Base-by-base conservation (phyloP, 164 flowering plant genomes). In the Nymphaea thermarum region DNA sequence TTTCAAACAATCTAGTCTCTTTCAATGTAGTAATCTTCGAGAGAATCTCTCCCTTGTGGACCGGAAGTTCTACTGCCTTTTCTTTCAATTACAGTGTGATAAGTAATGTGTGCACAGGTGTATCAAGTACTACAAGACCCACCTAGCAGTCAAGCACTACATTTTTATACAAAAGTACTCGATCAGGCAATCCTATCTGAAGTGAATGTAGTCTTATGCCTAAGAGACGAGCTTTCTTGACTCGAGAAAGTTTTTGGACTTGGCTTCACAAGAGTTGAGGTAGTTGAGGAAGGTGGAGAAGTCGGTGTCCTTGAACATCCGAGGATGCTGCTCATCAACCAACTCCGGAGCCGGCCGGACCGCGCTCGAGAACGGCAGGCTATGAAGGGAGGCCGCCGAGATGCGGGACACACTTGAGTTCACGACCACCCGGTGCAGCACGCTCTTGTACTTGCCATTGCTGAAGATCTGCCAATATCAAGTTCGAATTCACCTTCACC, bases 371-470 rank as follows among this genome's bases (percentile, higher is more conserved):
- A 79, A 79, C 3, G 90, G 85, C 14, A 89, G 71, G 63, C 85
- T 83, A 69, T 89, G 98, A 77, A 92, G 70, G 3, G 96, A 81
- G 36, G 96, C 98, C 43, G 88, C 86, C 0, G 96, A 90, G 2
- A 85, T 79, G 3, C 98, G 75, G 45, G 81, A 63, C 65, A 66
- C 81, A 5, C 44, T 64, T 0, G 89, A 71, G 66, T 92, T 92
- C 65, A 83, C 91, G 2, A 81, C 25, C 3, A 86, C 98, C 61
- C 96, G 79, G 66, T 92, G 98, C 12, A 89, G 44, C 66, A 89
- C 87, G 63, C 98, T 92, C 78, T 83, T 89, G 85, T 88, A 92
- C 71, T 77, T 85, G 43, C 98, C 98, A 60, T 92, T 92, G 83
- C 98, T 92, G 55, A 86, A 89, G 74, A 91, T 86, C 98, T 91